These are phyloP conservation scores for Thamnidium elegans DNA, from an alignment of 192 early-diverging fungal species.

Conservation along the genomic window DNA sequence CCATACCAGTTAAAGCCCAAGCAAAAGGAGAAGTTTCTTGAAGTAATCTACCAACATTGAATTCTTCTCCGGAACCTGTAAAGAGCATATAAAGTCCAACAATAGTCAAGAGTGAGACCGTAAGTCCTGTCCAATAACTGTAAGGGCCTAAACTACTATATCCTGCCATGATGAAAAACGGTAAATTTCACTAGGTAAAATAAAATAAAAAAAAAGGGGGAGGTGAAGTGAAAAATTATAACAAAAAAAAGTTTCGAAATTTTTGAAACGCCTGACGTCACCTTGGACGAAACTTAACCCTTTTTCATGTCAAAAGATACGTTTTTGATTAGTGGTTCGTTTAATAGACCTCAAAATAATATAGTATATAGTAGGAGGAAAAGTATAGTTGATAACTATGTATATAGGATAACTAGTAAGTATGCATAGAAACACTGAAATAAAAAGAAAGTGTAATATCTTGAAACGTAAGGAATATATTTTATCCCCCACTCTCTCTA, in stretches of 20 bases:
- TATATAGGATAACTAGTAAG: too few species aligned
- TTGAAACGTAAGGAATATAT: background rate
- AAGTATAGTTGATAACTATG: too few species aligned
- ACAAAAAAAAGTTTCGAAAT: too few species aligned
- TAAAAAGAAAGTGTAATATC: background rate
- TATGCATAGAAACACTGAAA: too few species aligned
- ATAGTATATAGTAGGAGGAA: too few species aligned
- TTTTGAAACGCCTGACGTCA: background rate
- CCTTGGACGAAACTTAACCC: background rate
- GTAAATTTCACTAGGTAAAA: background rate
- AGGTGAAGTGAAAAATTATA: too few species aligned
- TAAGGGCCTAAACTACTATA: background rate
- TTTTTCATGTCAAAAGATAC: too few species aligned
- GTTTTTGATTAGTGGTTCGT: too few species aligned
- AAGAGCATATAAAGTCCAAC: slow-evolving; percentile 83
- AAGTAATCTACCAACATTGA: slow-evolving; percentile 83
- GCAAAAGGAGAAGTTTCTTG: slow-evolving; percentile 77
- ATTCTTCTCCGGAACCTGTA: slow-evolving; percentile 83
- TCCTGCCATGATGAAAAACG: slow-evolving; percentile 10
- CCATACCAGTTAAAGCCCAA: slow-evolving; percentile 85
- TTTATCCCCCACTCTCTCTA: too few species aligned
- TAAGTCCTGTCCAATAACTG: slow-evolving; percentile 14
- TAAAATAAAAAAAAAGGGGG: slow-evolving; percentile 10
- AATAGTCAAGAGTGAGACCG: slow-evolving; percentile 39
- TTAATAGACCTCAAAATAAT: too few species aligned